Conservation (phyloP, 805 yeast species). For the Saccharomycopsis olivae region DNA sequence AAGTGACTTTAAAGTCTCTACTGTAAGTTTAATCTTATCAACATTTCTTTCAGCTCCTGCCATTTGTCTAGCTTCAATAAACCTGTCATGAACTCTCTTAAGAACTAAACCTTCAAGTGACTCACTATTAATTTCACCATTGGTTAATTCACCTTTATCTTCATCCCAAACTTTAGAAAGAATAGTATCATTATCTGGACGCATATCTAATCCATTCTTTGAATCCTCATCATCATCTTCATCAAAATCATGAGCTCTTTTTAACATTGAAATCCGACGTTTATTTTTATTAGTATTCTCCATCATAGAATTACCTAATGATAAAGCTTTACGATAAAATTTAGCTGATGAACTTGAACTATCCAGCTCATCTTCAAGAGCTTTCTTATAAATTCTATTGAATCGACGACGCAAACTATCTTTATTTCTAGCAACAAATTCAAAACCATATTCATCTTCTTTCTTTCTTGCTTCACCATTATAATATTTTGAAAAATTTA, state of each 20-base stretch:
- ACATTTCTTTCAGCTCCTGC: background rate
- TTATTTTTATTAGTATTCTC: constrained; percentile 1
- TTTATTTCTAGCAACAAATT: constrained; percentile 8
- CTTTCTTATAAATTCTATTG: constrained; percentile 12
- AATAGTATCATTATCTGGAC: too few relatives aligned
- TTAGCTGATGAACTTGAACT: background rate
- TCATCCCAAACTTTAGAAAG: too few relatives aligned
- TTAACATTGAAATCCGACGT: background rate
- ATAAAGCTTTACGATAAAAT: constrained; percentile 5
- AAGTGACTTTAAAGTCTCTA: background rate
- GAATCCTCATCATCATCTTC: background rate
- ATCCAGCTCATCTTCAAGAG: constrained; percentile 8
- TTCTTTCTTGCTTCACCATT: constrained; percentile 2
- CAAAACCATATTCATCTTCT: background rate
- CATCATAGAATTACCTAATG: constrained; percentile 7
- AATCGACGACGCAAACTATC: constrained; percentile 12
- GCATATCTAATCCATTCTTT: too few relatives aligned
- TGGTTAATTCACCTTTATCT: too few relatives aligned
- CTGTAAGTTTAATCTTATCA: background rate
- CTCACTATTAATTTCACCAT: too few relatives aligned
- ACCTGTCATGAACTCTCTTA: too few relatives aligned
- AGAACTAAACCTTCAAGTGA: too few relatives aligned
- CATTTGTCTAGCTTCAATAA: too few relatives aligned
- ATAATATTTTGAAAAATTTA: constrained; percentile 9
- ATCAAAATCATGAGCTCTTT: background rate